Base-by-base conservation (phyloP, 495 filamentous ascomycete genomes). In the Trichoderma gamsii region DNA sequence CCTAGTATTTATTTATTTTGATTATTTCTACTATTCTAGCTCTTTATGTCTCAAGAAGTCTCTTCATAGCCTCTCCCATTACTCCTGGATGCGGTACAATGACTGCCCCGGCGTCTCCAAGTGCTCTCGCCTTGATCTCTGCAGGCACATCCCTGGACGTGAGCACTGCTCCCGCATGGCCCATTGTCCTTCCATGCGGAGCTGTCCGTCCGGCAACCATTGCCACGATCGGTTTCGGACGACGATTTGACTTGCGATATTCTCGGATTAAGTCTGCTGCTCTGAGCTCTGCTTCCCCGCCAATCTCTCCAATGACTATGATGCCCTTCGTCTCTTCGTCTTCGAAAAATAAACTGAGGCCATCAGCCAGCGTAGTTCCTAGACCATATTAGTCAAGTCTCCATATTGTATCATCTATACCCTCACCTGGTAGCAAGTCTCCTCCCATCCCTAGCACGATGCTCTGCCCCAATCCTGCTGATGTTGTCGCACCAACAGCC, bases 391-490 rank as follows among this genome's bases (percentile, higher is more conserved):
- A 65, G 63, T 8, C 35, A 27, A 44, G 12, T 2, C n/a, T 7
- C n/a, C n/a, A 4, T 13, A 15, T 4, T 4, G 8, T 4, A 11
- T 15, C 11, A 23, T 16, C 6, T 21, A 18, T 23, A 43, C 35
- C 25, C 63, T 65, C 29, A 65, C 63, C 92, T 0, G 91, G 90
- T 49, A 93, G 75, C 29, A 91, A 86, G 78, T 97, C 93, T 1
- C 93, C 93, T 3, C 93, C 93, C 81, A 97, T 89, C 21, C 92
- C 92, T 59, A 97, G 91, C 66, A 90, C 92, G 13, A 94, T 79
- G 73, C 89, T 93, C 76, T 97, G 93, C 0, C 93, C 92, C 16
- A 97, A 80, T 5, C 92, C 92, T 49, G 89, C 89, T 73, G 90
- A 81, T 0, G 91, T 93, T 3, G 91, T 89, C 2, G 91, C 92